Base-by-base conservation (phyloP, 2,329 filamentous ascomycete species). In the Penicillium sp. region DNA sequence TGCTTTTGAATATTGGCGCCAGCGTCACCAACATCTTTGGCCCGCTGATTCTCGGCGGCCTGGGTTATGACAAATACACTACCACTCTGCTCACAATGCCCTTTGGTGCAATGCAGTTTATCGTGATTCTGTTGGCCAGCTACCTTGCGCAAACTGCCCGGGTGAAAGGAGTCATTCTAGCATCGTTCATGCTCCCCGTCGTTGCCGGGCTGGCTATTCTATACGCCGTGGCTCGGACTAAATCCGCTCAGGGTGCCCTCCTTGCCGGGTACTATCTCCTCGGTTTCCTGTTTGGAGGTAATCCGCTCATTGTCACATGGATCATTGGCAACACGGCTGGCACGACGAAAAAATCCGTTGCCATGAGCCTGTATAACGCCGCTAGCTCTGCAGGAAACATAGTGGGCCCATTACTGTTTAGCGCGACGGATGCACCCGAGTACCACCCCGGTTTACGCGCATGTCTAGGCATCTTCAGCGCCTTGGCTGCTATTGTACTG, bases 281-380 rank as follows among this genome's bases (percentile, higher is more conserved):
- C 0, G 75, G 78, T 0, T 84, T 83, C 56, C 64, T 84, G 6
- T 84, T 79, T 44, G 78, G 77, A 1, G 76, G 74, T 1, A 82
- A 81, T 49, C 80, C 80, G 0, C 65, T 85, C 7, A 74, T 82
- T 16, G 75, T 84, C 0, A 73, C 76, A 0, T 85, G 81, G 81
- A 79, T 84, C 40, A 72, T 84, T 4, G 77, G 74, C 6, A 85
- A 85, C 56, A 83, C 79, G 0, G 81, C 71, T 0, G 82, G 81
- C 5, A 76, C 73, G 11, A 83, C 80, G 2, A 84, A 85, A 61
- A 81, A 80, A 53, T 78, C 77, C 0, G 69, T 76, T 32, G 71
- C 79, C 26, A 79, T 82, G 71, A 76, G 74, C 0, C 61, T 82
- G 0, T 84, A 76, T 66, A 80, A 81, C 48, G 78, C 75, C 1